Conservation (phyloP, 768 basidiomycete species). For the Hydnomerulius pinastri region DNA sequence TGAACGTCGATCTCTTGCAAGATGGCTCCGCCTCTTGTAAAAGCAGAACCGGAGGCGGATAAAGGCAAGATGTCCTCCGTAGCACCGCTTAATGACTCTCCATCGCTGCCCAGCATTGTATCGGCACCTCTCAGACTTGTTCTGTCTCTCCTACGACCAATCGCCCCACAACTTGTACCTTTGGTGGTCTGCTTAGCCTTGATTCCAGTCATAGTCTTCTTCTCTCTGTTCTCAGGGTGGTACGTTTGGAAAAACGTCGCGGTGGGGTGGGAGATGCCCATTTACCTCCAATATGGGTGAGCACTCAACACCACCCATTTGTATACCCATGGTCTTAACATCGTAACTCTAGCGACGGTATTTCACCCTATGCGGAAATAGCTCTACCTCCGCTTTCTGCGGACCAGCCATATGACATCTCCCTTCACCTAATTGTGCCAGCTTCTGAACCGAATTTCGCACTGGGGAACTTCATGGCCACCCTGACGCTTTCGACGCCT, state of each 20-base stretch:
- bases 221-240: conserved; percentile 70
- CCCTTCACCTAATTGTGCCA: conserved; percentile 66
- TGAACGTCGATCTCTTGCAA: conserved; percentile 10
- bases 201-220: conserved; percentile 59
- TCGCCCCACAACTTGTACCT: conserved; percentile 67
- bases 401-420: conserved; percentile 75
- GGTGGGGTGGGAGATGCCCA: conserved; percentile 64
- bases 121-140: conserved; percentile 22
- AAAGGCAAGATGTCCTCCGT: conserved; percentile 1
- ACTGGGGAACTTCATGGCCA: conserved; percentile 86
- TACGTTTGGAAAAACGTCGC: conserved; percentile 75
- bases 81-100: conserved; percentile 9
- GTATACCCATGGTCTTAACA: conserved; percentile 6
- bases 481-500: conserved; percentile 56
- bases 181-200: conserved; percentile 59
- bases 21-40: conserved; percentile 23
- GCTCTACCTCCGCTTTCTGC: conserved; percentile 52
- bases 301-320: conserved; percentile 18
- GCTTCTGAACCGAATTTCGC: conserved; percentile 64
- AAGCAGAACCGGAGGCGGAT: conserved; percentile 20
- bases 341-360: conserved; percentile 52
- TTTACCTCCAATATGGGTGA: conserved; percentile 83
- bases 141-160: conserved; percentile 46
- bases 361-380: conserved; percentile 61
- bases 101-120: conserved; percentile 19